These are phyloP conservation scores for Alternaria dauci DNA, from an alignment of 2,329 filamentous ascomycete genomes.

Conservation along the genomic window DNA sequence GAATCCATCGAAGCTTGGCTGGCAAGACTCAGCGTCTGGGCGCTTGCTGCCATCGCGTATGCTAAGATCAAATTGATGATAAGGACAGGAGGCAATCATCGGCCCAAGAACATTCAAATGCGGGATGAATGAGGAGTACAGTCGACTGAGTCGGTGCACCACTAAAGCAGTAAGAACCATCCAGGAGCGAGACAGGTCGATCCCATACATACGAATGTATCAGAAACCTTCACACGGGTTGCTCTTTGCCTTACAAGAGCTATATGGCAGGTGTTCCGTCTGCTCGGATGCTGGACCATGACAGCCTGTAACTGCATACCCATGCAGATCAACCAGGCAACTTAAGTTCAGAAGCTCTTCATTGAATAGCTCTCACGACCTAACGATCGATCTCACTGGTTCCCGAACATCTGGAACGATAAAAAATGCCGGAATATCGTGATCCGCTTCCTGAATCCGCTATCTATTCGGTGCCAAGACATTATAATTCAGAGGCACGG, in stretches of 20 bases:
- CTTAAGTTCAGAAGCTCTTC: not conserved
- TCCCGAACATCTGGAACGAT: not conserved
- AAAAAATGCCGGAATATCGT: not conserved
- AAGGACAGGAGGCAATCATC: constrained; percentile 5
- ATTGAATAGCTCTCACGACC: not conserved
- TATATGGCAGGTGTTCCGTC: not conserved
- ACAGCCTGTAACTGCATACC: not conserved
- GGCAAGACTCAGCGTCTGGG: constrained; percentile 17
- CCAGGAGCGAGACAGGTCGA: not conserved
- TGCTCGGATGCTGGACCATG: not conserved
- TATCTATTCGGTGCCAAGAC: not conserved
- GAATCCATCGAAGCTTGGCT: constrained; percentile 19
- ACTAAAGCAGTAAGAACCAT: not conserved
- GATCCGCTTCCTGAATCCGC: not conserved
- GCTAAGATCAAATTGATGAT: constrained; percentile 5
- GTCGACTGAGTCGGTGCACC: not conserved
- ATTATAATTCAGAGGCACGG: not conserved
- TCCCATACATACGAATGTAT: not conserved
- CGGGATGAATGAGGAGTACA: not conserved
- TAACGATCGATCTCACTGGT: not conserved
- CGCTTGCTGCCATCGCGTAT: constrained; percentile 14
- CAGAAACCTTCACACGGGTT: not conserved
- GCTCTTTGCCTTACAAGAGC: not conserved
- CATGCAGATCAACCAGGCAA: constrained; percentile 1
- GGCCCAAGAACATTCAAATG: constrained; percentile 9